Base-by-base conservation (phyloP, 139 green algal species). In the Coccomyxa sp. region DNA sequence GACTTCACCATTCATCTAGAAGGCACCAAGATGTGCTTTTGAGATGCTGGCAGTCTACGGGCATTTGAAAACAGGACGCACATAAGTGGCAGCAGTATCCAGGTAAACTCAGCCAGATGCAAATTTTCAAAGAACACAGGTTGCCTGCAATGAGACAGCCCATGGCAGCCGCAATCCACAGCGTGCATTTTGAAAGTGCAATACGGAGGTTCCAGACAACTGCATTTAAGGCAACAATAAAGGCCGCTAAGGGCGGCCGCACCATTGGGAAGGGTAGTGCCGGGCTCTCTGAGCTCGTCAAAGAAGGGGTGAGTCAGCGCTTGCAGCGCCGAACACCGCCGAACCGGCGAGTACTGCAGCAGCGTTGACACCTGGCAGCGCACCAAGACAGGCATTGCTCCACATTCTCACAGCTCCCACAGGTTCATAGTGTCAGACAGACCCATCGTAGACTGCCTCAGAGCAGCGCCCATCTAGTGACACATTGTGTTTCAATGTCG, bases 261-360 rank as follows among this genome's bases (percentile, higher is more conserved):
- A 91, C 95, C 94, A 81, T 97, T 97, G 13, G 94, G 95, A 80
- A 99, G 91, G 78, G 84, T 84, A n/a, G 90, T 94, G 74, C 67
- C 86, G 1, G 93, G 93, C 31, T 98, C 92, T 45, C 96, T 88
- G 81, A 99, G 88, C 89, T 99, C 95, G 79, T 99, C 96, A 82
- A 99, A 99, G 89, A 98, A 99, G 16, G 95, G 88, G 90, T 99
- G 96, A 12, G 91, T 90, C 89, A 98, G 92, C 21, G 93, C 93
- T 75, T 94, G 82, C 11, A 95, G 60, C 11, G 93, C 92, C 0
- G 83, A 93, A 85, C 92, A 87, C 23, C 96, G 91, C 83, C 93
- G 88, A 67, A 91, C 86, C 25, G 96, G 96, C 38, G 91, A 91
- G 87, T 99, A 99, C 88, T 97, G 93, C 80, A 99, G 93, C 91